Evolutionary conservation across 2,329 filamentous ascomycete genomes (phyloP), one percentile per base, ranked within the genome.

Genomic region (Ophiostoma pallidulum): DNA sequence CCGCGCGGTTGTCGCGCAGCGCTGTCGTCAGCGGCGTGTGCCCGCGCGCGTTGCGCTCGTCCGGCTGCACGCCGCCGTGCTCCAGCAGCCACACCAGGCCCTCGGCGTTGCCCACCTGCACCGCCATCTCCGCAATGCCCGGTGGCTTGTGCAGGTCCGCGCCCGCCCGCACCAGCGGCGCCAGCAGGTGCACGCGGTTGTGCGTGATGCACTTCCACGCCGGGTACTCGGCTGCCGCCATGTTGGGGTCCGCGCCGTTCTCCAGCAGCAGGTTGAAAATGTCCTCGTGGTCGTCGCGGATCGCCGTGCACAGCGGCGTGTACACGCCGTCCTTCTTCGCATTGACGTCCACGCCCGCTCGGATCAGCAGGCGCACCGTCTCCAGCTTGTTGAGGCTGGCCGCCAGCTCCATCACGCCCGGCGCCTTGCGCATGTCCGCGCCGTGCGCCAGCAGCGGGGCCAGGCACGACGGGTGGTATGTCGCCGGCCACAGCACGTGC

Each of bases 401-500:
- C 6, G 80, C 78, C 3, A 82, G 69, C 60, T 83, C 79, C 73
- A 83, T 77, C 48, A 82, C 68, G 20, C 79, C 79, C 0, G 79
- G 77, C 0, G 71, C 66, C 61, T 80, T 82, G 59, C 72, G 75
- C 56, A 64, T 62, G 52, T 82, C 77, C 2, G 79, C 80, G 2
- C 79, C 80, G 22, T 74, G 73, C 2, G 64, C 54, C 1, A 84
- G 72, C 16, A 86, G 67, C 2, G 80, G 61, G 55, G 77, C 69
- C 28, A 85, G 64, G 51, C 75, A 80, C 8, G 68, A 63, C 0
- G 79, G 68, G 44, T 80, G 71, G 61, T 79, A 77, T 0, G 73
- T 74, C 0, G 80, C 70, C 2, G 79, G 78, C 81, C 81, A 82
- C 20, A 86, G 69, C 62, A 80, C 75, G 64, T 85, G 77, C 61